Evolutionary conservation across 2,329 filamentous ascomycete species (phyloP).

Genomic region (Rhinocladiella mackenziei): DNA sequence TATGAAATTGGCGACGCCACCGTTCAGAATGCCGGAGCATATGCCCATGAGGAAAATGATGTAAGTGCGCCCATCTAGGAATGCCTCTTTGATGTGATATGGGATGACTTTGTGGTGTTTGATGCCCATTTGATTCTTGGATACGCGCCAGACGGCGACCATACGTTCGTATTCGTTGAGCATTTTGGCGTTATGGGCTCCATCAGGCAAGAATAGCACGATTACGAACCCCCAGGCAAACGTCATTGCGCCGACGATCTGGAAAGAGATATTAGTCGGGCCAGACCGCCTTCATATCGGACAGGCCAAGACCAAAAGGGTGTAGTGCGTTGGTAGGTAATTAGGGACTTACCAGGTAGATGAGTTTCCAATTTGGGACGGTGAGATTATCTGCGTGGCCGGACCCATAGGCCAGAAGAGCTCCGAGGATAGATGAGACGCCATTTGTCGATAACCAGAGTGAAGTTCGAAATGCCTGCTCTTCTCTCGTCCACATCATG

Average conservation of each 20-base stretch:
- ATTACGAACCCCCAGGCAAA: constrained; percentile 41
- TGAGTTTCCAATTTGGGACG: constrained; percentile 37
- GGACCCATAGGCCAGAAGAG: constrained; percentile 37
- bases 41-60: constrained; percentile 42
- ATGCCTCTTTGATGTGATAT: constrained; percentile 39
- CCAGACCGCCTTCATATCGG: too few relatives aligned
- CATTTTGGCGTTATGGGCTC: constrained; percentile 39
- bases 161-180: constrained; percentile 39
- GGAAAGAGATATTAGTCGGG: not conserved
- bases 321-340: too few relatives aligned
- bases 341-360: constrained; percentile 36
- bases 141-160: constrained; percentile 41
- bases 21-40: constrained; percentile 47
- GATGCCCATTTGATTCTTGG: constrained; percentile 42
- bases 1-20: constrained; percentile 48
- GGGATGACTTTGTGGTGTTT: constrained; percentile 38
- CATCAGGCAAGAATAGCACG: constrained; percentile 38
- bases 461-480: constrained; percentile 37
- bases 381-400: constrained; percentile 33
- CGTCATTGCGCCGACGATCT: constrained; percentile 42
- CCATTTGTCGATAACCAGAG: constrained; percentile 39
- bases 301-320: too few relatives aligned
- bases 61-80: constrained; percentile 39
- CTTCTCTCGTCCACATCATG: constrained; percentile 39
- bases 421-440: constrained; percentile 38